A percentile compares a stretch with the other conserved stretches of the same genome.
phyloP scores from a whole-genome alignment of 768 basidiomycete species.

The Tephrocybe sp. region DNA sequence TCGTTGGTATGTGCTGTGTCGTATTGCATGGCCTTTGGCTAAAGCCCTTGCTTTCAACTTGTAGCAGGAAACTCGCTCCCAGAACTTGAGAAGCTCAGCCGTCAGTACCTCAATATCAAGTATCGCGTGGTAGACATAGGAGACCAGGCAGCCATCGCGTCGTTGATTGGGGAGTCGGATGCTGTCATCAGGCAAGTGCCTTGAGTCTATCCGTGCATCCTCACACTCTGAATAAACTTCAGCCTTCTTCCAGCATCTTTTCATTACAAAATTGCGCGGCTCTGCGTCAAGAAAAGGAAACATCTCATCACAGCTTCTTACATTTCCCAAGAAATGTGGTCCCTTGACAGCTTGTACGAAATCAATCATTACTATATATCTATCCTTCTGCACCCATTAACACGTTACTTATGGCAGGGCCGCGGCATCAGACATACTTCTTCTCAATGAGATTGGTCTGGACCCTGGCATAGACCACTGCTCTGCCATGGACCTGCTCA shows the following conservation, averaged over 20 bases:
- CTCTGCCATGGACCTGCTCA: constrained; percentile 74
- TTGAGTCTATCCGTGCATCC: background rate
- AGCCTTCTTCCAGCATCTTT: constrained; percentile 81
- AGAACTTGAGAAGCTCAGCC: constrained; percentile 55
- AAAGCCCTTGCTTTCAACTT: background rate
- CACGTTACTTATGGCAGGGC: constrained; percentile 42
- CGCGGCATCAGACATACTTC: constrained; percentile 56
- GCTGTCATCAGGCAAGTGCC: constrained; percentile 78
- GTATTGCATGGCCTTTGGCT: constrained; percentile 11
- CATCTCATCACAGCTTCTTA: constrained; percentile 94
- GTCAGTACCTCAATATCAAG: constrained; percentile 48
- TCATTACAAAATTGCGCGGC: constrained; percentile 68
- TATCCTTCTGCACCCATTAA: no score
- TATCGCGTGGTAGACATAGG: constrained; percentile 61
- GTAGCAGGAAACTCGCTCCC: constrained; percentile 70
- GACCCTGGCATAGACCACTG: constrained; percentile 92
- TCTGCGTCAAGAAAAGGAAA: constrained; percentile 67
- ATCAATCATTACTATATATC: background rate
- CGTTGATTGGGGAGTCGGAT: constrained; percentile 65
- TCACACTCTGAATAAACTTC: background rate
- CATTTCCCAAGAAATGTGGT: constrained; percentile 74
- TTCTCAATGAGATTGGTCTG: constrained; percentile 88
- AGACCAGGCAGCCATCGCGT: constrained; percentile 42
- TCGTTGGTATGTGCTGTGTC: constrained; percentile 86
- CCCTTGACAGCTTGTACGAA: constrained; percentile 58